These are phyloP conservation scores for Zygosaccharomyces siamensis DNA, from an alignment of 805 yeast species.

Conservation along the genomic window DNA sequence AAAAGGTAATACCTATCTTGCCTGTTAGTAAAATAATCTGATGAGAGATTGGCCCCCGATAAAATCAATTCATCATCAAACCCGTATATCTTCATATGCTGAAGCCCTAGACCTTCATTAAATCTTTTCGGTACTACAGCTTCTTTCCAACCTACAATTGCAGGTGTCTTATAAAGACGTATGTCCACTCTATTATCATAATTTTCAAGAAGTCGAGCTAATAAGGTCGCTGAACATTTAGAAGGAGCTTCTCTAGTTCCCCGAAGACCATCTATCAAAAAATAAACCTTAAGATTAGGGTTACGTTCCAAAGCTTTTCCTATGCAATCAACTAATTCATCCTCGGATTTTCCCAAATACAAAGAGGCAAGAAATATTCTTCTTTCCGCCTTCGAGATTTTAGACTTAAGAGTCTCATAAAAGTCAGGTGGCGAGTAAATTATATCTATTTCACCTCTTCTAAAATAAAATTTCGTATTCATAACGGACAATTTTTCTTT, in stretches of 20 bases:
- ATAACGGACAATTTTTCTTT: conserved; percentile 14
- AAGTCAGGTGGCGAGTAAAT: conserved; percentile 66
- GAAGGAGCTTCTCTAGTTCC: conserved; percentile 92
- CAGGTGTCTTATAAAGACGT: conserved; percentile 87
- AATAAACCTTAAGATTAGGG: conserved; percentile 58
- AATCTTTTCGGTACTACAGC: conserved; percentile 70
- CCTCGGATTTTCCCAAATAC: conserved; percentile 79
- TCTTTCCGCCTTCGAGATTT: conserved; percentile 55
- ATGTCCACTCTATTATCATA: conserved; percentile 64
- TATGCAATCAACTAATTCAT: conserved; percentile 64
- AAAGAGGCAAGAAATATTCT: conserved; percentile 79
- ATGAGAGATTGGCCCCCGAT: conserved; percentile 86
- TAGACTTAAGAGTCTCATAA: conserved; percentile 56
- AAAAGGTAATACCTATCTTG: conserved; percentile 89
- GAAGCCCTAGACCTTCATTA: conserved; percentile 88
- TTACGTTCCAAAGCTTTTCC: conserved; percentile 55
- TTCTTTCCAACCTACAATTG: conserved; percentile 62
- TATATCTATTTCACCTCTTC: conserved; percentile 53
- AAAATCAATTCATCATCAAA: conserved; percentile 84
- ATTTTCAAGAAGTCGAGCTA: conserved; percentile 59
- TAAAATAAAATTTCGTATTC: conserved; percentile 49
- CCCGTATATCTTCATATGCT: conserved; percentile 96
- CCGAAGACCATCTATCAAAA: conserved; percentile 80
- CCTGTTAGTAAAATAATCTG: conserved; percentile 89
- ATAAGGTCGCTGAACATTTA: conserved; percentile 67